phyloP scores from a whole-genome alignment of 78 protist species.

The Guillardia theta region DNA sequence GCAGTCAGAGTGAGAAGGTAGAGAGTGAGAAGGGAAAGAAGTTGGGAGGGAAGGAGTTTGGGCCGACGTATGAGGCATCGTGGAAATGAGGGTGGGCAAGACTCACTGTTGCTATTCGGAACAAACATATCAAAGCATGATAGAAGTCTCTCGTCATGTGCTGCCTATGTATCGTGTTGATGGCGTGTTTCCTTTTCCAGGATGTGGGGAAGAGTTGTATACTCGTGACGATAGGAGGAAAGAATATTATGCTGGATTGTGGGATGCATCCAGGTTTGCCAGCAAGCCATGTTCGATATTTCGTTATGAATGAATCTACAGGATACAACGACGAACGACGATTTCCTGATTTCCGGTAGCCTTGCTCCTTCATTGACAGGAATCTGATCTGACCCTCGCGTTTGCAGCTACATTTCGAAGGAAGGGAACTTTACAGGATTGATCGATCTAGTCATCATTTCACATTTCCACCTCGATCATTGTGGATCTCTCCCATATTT shows the following conservation, averaged over 20 bases:
- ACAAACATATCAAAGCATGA: neutral
- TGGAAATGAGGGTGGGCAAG: too few species aligned
- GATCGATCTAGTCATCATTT: constrained; percentile 50
- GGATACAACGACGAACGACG: constrained; percentile 82
- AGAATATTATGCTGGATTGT: constrained; percentile 90
- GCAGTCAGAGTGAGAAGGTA: neutral
- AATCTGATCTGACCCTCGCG: neutral
- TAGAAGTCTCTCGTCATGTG: neutral
- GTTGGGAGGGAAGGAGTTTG: too few species aligned
- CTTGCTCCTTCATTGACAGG: neutral
- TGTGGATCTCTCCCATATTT: constrained; percentile 90
- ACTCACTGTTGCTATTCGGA: neutral
- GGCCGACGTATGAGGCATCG: too few species aligned
- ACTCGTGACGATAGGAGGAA: constrained; percentile 83
- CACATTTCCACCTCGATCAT: constrained; percentile 50
- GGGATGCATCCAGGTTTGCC: constrained; percentile 99
- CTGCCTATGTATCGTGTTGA: neutral
- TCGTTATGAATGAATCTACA: neutral
- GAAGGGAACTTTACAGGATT: constrained; percentile 54
- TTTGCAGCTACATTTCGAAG: neutral
- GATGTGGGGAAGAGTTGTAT: constrained; percentile 95
- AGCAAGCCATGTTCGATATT: constrained; percentile 63
- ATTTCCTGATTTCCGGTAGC: constrained; percentile 87
- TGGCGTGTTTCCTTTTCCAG: neutral
- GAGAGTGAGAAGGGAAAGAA: too few species aligned